A percentile compares a stretch with the other conserved stretches of the same genome.
phyloP scores from a whole-genome alignment of 352 stramenopile genomes.

The Pythium folliculosum region DNA sequence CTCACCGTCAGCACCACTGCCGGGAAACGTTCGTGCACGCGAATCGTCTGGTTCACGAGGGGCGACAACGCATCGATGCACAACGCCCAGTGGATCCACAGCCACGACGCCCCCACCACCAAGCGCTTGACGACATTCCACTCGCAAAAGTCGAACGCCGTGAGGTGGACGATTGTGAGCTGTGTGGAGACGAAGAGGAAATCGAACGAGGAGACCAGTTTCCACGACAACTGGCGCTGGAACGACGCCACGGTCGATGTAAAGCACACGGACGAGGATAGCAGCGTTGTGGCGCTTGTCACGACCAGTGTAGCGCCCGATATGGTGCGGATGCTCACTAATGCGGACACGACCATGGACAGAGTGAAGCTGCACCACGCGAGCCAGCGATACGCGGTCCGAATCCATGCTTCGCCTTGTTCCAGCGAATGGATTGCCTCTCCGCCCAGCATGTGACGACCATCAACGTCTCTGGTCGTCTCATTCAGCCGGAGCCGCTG shows the following conservation, averaged over 20 bases:
- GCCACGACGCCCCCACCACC: constrained; percentile 8
- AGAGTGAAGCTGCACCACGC: too few species aligned
- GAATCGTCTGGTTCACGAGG: neutral
- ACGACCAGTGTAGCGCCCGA: too few species aligned
- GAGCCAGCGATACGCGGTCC: too few species aligned
- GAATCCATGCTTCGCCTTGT: too few species aligned
- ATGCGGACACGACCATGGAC: neutral
- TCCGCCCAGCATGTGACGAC: too few species aligned
- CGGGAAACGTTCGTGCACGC: neutral
- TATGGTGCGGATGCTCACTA: neutral
- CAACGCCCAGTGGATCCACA: constrained; percentile 25
- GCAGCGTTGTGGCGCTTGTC: too few species aligned
- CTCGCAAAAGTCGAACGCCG: constrained; percentile 11
- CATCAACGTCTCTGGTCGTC: too few species aligned
- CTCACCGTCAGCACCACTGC: neutral
- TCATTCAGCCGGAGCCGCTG: too few species aligned
- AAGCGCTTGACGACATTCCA: constrained; percentile 16
- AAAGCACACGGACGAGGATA: neutral
- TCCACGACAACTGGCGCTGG: neutral
- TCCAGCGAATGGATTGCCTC: too few species aligned
- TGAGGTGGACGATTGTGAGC: constrained; percentile 12
- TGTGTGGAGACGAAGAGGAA: constrained; percentile 24
- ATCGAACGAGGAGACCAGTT: constrained; percentile 12
- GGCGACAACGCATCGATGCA: constrained; percentile 16
- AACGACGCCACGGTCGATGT: neutral